Evolutionary conservation across 148 eudicot species (phyloP).

Genomic region (Arbutus unedo): DNA sequence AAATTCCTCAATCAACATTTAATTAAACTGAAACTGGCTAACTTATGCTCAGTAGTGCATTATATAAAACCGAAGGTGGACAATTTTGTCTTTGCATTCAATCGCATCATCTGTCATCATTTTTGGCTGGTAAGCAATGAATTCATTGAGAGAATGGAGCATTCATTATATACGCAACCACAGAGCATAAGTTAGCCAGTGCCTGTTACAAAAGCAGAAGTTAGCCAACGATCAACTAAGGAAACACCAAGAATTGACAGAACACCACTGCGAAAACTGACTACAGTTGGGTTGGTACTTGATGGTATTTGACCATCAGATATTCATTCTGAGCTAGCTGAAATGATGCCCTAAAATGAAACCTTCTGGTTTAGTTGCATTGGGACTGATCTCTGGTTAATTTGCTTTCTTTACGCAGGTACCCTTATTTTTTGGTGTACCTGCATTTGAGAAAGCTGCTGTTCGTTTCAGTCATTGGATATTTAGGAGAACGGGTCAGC

Average conservation of each 20-base stretch:
- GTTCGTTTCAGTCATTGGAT: slow-evolving; percentile 70
- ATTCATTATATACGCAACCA: background rate
- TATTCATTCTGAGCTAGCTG: background rate
- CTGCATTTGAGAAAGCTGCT: slow-evolving; percentile 78
- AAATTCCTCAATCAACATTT: no score
- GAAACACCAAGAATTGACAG: background rate
- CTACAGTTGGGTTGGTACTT: background rate
- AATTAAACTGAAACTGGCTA: no score
- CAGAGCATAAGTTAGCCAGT: background rate
- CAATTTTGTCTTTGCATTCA: background rate
- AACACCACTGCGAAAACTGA: background rate
- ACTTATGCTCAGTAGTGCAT: no score
- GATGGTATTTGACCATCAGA: background rate
- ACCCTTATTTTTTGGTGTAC: slow-evolving; percentile 88
- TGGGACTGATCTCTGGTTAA: slow-evolving; percentile 3
- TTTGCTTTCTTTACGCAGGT: slow-evolving; percentile 27
- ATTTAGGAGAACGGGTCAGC: slow-evolving; percentile 86
- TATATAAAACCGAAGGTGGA: background rate
- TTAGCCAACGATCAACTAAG: background rate
- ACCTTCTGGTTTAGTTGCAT: background rate
- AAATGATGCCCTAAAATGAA: background rate
- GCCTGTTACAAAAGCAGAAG: background rate
- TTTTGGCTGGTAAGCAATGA: background rate
- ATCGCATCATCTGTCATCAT: background rate
- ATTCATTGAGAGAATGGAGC: background rate